These are phyloP conservation scores for Paecilomyces formosus DNA, from an alignment of 2,329 filamentous ascomycete species.

Conservation along the genomic window DNA sequence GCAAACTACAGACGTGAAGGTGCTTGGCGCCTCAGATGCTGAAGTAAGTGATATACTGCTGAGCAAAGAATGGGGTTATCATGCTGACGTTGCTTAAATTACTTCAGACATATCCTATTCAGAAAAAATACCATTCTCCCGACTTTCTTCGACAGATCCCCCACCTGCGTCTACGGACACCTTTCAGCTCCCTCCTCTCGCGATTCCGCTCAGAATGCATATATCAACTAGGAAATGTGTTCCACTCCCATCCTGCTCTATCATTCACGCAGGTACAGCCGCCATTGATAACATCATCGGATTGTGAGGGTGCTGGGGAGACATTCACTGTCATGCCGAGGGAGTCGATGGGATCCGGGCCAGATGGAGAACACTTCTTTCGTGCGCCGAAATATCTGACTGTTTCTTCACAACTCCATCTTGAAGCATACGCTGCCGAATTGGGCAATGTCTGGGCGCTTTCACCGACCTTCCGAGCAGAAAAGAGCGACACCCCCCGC, in stretches of 20 bases:
- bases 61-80: not conserved
- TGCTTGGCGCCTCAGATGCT: slow-evolving; percentile 72
- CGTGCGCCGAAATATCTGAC: slow-evolving; percentile 85
- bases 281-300: slow-evolving; percentile 90
- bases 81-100: not conserved
- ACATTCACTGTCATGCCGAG: slow-evolving; percentile 66
- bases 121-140: slow-evolving; percentile 89
- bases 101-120: slow-evolving; percentile 74
- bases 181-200: slow-evolving; percentile 71
- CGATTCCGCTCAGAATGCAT: slow-evolving; percentile 77
- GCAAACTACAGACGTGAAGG: slow-evolving; percentile 59
- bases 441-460: slow-evolving; percentile 89
- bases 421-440: slow-evolving; percentile 84
- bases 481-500: slow-evolving; percentile 84
- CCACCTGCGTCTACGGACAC: slow-evolving; percentile 75
- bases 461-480: slow-evolving; percentile 88
- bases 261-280: slow-evolving; percentile 66
- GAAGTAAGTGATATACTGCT: slow-evolving; percentile 51
- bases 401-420: slow-evolving; percentile 87
- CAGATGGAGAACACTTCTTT: slow-evolving; percentile 60
- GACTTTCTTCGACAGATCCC: slow-evolving; percentile 85
- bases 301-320: slow-evolving; percentile 94
- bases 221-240: slow-evolving; percentile 66
- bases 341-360: slow-evolving; percentile 15
- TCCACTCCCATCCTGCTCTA: slow-evolving; percentile 55